A percentile compares a stretch with the other conserved stretches of the same genome.
These are phyloP conservation scores for Phytophthora pluvialis DNA, from an alignment of 352 stramenopile species.

Conservation along the genomic window DNA sequence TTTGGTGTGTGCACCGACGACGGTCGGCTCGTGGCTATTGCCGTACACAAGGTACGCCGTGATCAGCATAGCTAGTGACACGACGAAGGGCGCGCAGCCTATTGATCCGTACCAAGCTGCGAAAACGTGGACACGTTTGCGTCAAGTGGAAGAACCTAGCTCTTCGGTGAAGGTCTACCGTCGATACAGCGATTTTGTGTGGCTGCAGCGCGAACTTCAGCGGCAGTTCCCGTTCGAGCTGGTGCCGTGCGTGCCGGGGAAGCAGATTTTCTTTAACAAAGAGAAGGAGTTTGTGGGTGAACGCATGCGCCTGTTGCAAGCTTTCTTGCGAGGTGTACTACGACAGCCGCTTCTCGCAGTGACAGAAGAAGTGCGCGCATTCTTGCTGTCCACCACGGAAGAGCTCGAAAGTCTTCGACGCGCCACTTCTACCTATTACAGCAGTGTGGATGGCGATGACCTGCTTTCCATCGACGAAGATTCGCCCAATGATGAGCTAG, in stretches of 20 bases:
- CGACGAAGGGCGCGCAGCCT: constrained; percentile 34
- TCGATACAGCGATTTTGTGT: constrained; percentile 89
- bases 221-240: constrained; percentile 78
- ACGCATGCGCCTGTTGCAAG: constrained; percentile 82
- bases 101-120: constrained; percentile 76
- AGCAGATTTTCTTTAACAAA: constrained; percentile 87
- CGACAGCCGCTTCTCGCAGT: constrained; percentile 68
- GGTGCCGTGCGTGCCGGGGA: constrained; percentile 75
- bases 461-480: constrained; percentile 51
- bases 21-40: constrained; percentile 82
- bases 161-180: constrained; percentile 86
- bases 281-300: constrained; percentile 87
- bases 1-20: constrained; percentile 80
- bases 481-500: constrained; percentile 39
- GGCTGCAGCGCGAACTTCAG: constrained; percentile 73
- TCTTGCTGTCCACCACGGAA: constrained; percentile 82
- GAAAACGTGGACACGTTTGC: constrained; percentile 80
- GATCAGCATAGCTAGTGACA: constrained; percentile 78
- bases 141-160: constrained; percentile 72
- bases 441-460: constrained; percentile 50
- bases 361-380: constrained; percentile 74
- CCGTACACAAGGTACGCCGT: constrained; percentile 87
- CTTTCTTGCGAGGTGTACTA: constrained; percentile 79
- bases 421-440: constrained; percentile 47
- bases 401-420: constrained; percentile 78